phyloP scores from a whole-genome alignment of 1,139 yeast species.

The Sugiyamaella neomexicana region DNA sequence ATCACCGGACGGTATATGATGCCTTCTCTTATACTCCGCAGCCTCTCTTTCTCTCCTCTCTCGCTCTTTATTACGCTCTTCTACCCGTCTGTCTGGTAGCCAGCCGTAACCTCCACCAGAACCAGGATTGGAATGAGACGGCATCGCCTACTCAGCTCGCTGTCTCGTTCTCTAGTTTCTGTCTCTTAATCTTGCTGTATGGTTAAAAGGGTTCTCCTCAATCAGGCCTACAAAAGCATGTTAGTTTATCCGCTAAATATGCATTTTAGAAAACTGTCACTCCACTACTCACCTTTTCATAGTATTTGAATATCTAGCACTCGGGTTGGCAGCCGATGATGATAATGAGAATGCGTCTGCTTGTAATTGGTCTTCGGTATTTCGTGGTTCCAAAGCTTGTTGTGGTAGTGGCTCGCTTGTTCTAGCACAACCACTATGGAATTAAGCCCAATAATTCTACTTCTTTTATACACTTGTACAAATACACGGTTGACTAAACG shows the following conservation, averaged over 20 bases:
- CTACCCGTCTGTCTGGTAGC: slow-evolving; percentile 28
- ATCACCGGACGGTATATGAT: slow-evolving; percentile 27
- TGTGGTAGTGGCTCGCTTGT: too few species aligned
- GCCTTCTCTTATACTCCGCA: slow-evolving; percentile 36
- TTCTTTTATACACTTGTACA: neutral
- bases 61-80: slow-evolving; percentile 34
- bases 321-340: neutral
- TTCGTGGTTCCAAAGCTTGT: too few species aligned
- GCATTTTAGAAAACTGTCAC: neutral
- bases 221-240: neutral
- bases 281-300: slow-evolving; percentile 5
- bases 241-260: neutral
- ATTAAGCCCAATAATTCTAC: neutral
- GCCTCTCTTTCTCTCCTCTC: slow-evolving; percentile 38
- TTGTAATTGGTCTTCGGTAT: too few species aligned
- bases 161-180: neutral
- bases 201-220: neutral
- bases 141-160: slow-evolving; percentile 11
- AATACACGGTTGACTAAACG: neutral
- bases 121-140: slow-evolving; percentile 18
- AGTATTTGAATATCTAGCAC: neutral
- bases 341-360: too few species aligned
- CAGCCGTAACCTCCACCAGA: slow-evolving; percentile 19
- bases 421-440: neutral
- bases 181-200: neutral